phyloP scores from a whole-genome alignment of 495 filamentous ascomycete species.

The Achaetomiella virescens region DNA sequence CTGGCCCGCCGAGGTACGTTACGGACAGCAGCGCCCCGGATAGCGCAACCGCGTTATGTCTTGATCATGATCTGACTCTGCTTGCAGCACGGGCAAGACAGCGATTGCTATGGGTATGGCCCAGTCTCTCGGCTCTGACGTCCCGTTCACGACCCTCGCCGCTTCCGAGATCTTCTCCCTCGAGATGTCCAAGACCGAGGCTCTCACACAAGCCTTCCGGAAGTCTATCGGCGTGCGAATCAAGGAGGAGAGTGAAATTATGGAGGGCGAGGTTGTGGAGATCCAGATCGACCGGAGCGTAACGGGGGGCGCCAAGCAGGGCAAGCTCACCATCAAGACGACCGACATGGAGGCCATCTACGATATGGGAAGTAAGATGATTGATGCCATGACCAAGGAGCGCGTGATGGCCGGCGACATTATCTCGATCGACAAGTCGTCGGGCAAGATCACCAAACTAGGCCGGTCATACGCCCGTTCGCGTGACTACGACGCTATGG shows the following conservation, averaged over 20 bases:
- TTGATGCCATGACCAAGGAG: slow-evolving; percentile 98
- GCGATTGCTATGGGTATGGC: slow-evolving; percentile 99
- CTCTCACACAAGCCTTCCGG: slow-evolving; percentile 93
- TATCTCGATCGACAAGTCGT: slow-evolving; percentile 96
- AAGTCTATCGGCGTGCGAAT: slow-evolving; percentile 95
- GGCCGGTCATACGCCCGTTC: slow-evolving; percentile 89
- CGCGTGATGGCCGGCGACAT: slow-evolving; percentile 97
- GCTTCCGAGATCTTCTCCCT: slow-evolving; percentile 96
- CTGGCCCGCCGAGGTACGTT: slow-evolving; percentile 73
- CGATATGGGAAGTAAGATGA: slow-evolving; percentile 99
- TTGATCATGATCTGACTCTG: slow-evolving; percentile 3
- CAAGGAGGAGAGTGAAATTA: slow-evolving; percentile 97
- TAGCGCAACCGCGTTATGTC: too few species aligned
- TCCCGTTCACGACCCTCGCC: slow-evolving; percentile 92
- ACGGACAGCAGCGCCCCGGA: not conserved
- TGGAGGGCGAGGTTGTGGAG: slow-evolving; percentile 98
- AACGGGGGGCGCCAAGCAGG: slow-evolving; percentile 93
- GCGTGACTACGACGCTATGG: slow-evolving; percentile 98
- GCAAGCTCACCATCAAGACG: slow-evolving; percentile 98
- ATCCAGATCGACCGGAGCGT: slow-evolving; percentile 98
- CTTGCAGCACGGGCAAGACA: slow-evolving; percentile 81
- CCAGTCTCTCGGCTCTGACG: slow-evolving; percentile 85
- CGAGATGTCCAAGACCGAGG: slow-evolving; percentile 98
- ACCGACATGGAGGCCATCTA: slow-evolving; percentile 99
- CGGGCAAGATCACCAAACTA: slow-evolving; percentile 94